Base-by-base conservation (phyloP, 2,329 filamentous ascomycete genomes). In the Aspergillus pseudotamarii region DNA sequence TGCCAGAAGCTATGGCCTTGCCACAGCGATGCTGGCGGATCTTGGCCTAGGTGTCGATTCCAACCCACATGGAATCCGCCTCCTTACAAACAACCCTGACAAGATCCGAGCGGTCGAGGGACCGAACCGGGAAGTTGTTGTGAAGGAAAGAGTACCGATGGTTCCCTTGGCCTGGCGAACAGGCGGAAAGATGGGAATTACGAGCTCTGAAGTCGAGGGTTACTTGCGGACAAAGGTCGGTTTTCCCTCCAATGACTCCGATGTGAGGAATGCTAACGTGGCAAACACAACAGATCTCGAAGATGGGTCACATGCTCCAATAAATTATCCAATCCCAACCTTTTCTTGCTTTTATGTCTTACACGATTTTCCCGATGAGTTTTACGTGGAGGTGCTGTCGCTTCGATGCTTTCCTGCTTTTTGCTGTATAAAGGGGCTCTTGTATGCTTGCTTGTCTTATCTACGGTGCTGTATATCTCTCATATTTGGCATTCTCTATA, bases 51-150 rank as follows among this genome's bases (percentile, higher is more conserved):
- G 84, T 2, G 85, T 82, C 1, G 85, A 96, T 69, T 78, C 81
- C 14, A 91, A 94, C 32, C 71, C 75, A 28, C 72, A 77, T 34
- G 80, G 80, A 16, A 89, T 98, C 59, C 85, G 92, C 41, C 81
- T 99, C 57, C 81, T 99, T 71, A 99, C 95, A 11, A 99, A 99
- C 77, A 99, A 99, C 72, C 95, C 95, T 0, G 95, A 99, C 71
- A 99, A 99, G 82, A 92, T 99, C 48, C 85, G 93, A 19, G 95
- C 95, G 0, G 91, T 99, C 0, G 95, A 99, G 77, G 95, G 95
- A 0, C 94, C 94, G 0, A 92, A 92, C 68, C 83, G 93, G 12
- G 94, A 99, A 79, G 85, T 99, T 14, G 85, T 91, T 10, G 95
- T 99, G 2, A 91, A 86, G 68, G 94, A 98, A 79, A 83, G 95